Evolutionary conservation across 495 filamentous ascomycete species (phyloP), one percentile per base, ranked within the genome.

Genomic region (Podospora conica): DNA sequence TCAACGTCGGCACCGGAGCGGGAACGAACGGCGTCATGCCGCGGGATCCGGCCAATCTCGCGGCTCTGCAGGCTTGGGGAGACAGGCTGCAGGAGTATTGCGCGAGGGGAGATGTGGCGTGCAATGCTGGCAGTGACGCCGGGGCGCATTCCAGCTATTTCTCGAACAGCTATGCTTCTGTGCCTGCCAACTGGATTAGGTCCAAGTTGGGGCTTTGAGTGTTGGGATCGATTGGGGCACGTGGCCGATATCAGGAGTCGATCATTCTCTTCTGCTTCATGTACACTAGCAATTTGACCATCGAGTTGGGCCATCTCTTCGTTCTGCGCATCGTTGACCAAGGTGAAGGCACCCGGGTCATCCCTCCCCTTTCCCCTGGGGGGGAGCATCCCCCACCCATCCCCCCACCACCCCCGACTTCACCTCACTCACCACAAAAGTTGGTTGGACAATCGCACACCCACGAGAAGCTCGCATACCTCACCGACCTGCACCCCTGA

Each of bases 61-160:
- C 58, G 25, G 18, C 18, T 31, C 33, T 60, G 24, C 58, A 60
- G 58, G 58, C 58, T 15, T 60, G 58, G 58, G 58, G 58, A 60
- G 58, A 60, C 27, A 60, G 58, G 20, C 28, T 60, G 58, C 58
- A 60, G 20, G 58, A 60, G 25, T 60, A 60, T 33, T 60, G 58
- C 29, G 58, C 58, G 24, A 60, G 58, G 58, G 58, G 58, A 21
- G 58, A 60, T 60, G 58, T 60, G 33, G 58, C 58, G 58, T 60
- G 58, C 58, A 60, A 60, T 60, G 58, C 58, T 31, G 58, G 58
- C 29, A 60, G 7, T 60, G 58, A 60, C 33, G n/a, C 11, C 11
- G 58, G 58, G 18, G 58, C 58, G 58, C 58, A 60, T 60, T 60
- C 58, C 24, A 60, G 58, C 58, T 60, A 60, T 60, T 60, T 60